A percentile compares a stretch with the other conserved stretches of the same genome.
These are phyloP conservation scores for Solanum dulcamara DNA, from an alignment of 257 asterid species.

Conservation along the genomic window DNA sequence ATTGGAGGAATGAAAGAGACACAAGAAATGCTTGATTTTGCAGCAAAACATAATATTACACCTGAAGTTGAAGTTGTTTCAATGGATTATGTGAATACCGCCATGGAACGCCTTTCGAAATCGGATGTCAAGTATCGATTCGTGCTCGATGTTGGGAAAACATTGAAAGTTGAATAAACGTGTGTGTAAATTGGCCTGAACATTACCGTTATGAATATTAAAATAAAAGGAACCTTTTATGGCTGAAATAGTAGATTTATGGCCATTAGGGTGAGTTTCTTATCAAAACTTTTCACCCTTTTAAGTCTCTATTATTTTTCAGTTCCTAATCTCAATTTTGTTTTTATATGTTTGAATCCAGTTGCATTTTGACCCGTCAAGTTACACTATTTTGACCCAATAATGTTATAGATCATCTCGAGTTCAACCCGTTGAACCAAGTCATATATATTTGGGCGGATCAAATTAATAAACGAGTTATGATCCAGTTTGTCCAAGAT, in stretches of 20 bases:
- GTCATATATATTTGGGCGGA: no score
- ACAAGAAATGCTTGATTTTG: conserved; percentile 33
- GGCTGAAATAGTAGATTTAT: neutral
- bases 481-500: no score
- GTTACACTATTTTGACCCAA: neutral
- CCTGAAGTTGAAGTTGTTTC: neutral
- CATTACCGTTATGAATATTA: neutral
- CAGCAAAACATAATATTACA: conserved; percentile 16
- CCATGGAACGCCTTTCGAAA: conserved; percentile 4
- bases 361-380: neutral
- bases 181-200: neutral
- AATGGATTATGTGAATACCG: conserved; percentile 3
- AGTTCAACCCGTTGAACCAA: no score
- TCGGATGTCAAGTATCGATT: conserved; percentile 16
- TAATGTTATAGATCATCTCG: no score
- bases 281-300: neutral
- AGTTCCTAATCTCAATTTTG: neutral
- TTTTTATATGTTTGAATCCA: neutral
- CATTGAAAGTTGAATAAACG: neutral
- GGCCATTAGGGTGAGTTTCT: neutral
- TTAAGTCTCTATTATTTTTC: no score
- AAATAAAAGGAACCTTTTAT: neutral
- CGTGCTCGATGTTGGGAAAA: conserved; percentile 6
- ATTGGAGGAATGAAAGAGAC: conserved; percentile 36
- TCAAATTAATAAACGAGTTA: no score